Percentiles rank a stretch among this genome's conserved stretches.
phyloP scores from a whole-genome alignment of 2,329 filamentous ascomycete species.

The Xylogone sp. region DNA sequence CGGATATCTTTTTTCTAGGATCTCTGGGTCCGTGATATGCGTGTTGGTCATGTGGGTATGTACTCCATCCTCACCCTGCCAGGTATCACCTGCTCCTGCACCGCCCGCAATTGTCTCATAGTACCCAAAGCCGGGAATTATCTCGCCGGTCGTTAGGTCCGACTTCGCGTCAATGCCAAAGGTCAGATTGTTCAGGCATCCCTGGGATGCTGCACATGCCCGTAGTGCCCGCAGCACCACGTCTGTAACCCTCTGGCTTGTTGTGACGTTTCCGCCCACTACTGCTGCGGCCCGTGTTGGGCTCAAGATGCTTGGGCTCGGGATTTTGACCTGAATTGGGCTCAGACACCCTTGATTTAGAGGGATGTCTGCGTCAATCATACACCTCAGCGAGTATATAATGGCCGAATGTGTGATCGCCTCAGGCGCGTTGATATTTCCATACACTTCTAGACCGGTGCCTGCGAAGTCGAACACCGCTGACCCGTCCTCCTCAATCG shows the following conservation, averaged over 20 bases:
- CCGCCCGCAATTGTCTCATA: slow-evolving; percentile 81
- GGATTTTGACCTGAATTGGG: slow-evolving; percentile 68
- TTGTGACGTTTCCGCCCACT: slow-evolving; percentile 77
- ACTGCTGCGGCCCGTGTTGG: slow-evolving; percentile 73
- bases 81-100: slow-evolving; percentile 64
- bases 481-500: slow-evolving; percentile 68
- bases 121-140: slow-evolving; percentile 83
- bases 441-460: slow-evolving; percentile 71
- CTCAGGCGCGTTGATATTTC: slow-evolving; percentile 73
- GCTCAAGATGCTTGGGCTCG: slow-evolving; percentile 64
- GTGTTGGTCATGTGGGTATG: slow-evolving; percentile 85
- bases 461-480: slow-evolving; percentile 74
- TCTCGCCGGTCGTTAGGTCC: too few relatives aligned
- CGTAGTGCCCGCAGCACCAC: slow-evolving; percentile 74
- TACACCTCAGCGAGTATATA: slow-evolving; percentile 75
- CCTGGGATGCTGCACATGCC: slow-evolving; percentile 72
- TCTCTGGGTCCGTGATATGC: slow-evolving; percentile 72
- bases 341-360: slow-evolving; percentile 78
- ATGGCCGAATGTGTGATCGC: slow-evolving; percentile 78
- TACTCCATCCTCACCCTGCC: slow-evolving; percentile 69
- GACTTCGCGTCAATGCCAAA: slow-evolving; percentile 64
- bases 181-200: slow-evolving; percentile 77
- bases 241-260: slow-evolving; percentile 73
- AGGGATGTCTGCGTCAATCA: slow-evolving; percentile 78
- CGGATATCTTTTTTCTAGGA: slow-evolving; percentile 72